These are phyloP conservation scores for Verticillium albo-atrum DNA, from an alignment of 2,329 filamentous ascomycete genomes.

Conservation along the genomic window DNA sequence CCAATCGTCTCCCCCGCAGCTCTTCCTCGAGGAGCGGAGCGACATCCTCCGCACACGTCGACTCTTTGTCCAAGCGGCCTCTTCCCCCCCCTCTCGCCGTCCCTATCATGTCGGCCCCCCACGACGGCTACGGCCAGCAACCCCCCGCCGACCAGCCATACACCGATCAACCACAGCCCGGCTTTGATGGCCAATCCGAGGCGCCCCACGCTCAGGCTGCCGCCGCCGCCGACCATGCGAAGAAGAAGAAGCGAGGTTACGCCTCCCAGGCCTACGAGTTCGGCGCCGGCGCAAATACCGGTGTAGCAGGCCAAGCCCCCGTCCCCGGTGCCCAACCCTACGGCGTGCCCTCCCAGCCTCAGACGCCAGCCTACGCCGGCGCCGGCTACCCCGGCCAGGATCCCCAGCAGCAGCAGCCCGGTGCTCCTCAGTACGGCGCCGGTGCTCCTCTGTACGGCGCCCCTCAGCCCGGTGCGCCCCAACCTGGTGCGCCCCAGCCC, in stretches of 20 bases:
- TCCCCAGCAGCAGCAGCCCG: slow-evolving; percentile 27
- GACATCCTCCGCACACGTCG: neutral
- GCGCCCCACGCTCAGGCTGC: slow-evolving; percentile 23
- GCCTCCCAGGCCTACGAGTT: slow-evolving; percentile 94
- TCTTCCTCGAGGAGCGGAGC: neutral
- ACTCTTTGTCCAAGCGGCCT: neutral
- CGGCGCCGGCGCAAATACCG: slow-evolving; percentile 77
- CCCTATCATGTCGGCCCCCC: slow-evolving; percentile 50
- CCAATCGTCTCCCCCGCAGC: neutral
- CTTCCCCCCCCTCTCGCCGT: slow-evolving; percentile 12
- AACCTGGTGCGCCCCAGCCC: slow-evolving; percentile 32
- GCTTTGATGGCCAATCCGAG: slow-evolving; percentile 31
- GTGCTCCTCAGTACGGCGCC: slow-evolving; percentile 18
- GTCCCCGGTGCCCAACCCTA: slow-evolving; percentile 41
- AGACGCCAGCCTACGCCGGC: slow-evolving; percentile 35
- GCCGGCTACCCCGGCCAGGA: slow-evolving; percentile 51
- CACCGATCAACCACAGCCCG: slow-evolving; percentile 29
- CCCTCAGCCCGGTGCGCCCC: slow-evolving; percentile 39
- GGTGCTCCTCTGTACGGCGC: slow-evolving; percentile 35
- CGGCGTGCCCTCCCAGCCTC: slow-evolving; percentile 39
- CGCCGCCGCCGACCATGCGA: slow-evolving; percentile 40
- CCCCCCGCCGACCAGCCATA: slow-evolving; percentile 38
- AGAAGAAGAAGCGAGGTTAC: slow-evolving; percentile 92
- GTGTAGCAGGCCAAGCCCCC: slow-evolving; percentile 35
- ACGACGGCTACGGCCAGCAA: slow-evolving; percentile 50